These are phyloP conservation scores for Rauvolfia tetraphylla DNA, from an alignment of 257 asterid genomes.

Conservation along the genomic window DNA sequence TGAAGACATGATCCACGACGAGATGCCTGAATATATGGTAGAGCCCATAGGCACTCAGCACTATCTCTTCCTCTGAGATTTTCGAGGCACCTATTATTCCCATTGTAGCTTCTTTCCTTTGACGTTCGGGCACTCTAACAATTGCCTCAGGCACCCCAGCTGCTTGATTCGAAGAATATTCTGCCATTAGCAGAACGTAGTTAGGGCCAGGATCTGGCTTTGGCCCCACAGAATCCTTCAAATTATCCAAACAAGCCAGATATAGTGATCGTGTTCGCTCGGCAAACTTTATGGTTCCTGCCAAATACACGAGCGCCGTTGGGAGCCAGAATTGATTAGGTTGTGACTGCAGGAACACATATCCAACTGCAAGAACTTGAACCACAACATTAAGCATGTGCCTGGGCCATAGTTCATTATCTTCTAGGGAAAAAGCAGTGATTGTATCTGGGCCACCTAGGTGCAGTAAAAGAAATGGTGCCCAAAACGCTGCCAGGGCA, in stretches of 20 bases:
- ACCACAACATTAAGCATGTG: constrained; percentile 29
- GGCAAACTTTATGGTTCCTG: constrained; percentile 36
- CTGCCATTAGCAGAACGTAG: constrained; percentile 30
- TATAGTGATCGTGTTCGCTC: constrained; percentile 37
- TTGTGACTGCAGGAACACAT: constrained; percentile 32
- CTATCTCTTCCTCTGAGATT: no score
- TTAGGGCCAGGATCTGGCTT: constrained; percentile 36
- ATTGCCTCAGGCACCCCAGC: neutral
- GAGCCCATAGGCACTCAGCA: constrained; percentile 9
- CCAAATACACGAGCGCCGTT: constrained; percentile 20
- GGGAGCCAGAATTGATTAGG: constrained; percentile 35
- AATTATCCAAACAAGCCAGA: constrained; percentile 25
- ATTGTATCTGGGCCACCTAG: constrained; percentile 47
- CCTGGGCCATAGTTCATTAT: constrained; percentile 40
- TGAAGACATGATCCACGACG: constrained; percentile 24
- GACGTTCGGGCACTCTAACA: neutral
- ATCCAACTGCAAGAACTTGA: constrained; percentile 26
- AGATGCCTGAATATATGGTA: constrained; percentile 20
- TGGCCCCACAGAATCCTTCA: constrained; percentile 30
- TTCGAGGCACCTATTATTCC: no score
- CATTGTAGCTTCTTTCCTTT: neutral
- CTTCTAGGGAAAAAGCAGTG: constrained; percentile 45
- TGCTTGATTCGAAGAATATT: constrained; percentile 9
- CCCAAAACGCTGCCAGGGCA: constrained; percentile 20
- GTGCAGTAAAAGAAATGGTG: constrained; percentile 13